phyloP scores from a whole-genome alignment of 441 rosid genomes.

The Gossypium lobatum region DNA sequence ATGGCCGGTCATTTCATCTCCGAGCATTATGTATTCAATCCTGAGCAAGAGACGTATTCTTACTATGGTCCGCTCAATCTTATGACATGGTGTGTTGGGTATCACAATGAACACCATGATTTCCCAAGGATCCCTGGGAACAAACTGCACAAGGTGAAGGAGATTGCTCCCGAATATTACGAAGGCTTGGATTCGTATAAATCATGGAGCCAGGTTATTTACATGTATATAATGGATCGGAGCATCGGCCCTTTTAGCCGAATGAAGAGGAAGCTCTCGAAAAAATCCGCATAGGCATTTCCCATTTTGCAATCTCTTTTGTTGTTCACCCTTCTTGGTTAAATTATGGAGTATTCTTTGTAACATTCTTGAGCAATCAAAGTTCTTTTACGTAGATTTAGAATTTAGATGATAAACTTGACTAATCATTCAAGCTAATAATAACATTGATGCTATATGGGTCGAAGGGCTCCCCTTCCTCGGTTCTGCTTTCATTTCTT shows the following conservation, averaged over 20 bases:
- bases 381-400: slow-evolving; percentile 1
- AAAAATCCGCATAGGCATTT: slow-evolving; percentile 48
- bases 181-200: slow-evolving; percentile 48
- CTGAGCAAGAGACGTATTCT: slow-evolving; percentile 81
- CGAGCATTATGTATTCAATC: slow-evolving; percentile 80
- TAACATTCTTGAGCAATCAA: slow-evolving; percentile 22
- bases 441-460: background rate
- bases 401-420: slow-evolving; percentile 5
- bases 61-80: slow-evolving; percentile 81
- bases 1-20: slow-evolving; percentile 92
- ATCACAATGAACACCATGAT: slow-evolving; percentile 92
- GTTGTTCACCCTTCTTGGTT: background rate
- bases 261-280: slow-evolving; percentile 65
- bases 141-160: slow-evolving; percentile 76
- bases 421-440: background rate
- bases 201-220: slow-evolving; percentile 87
- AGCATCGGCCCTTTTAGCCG: slow-evolving; percentile 74
- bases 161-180: slow-evolving; percentile 82
- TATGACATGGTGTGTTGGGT: slow-evolving; percentile 78
- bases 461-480: background rate
- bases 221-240: slow-evolving; percentile 64
- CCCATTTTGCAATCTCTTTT: background rate
- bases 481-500: background rate
- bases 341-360: background rate
- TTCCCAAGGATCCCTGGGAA: slow-evolving; percentile 85